Evolutionary conservation across 768 basidiomycete species (phyloP).

Genomic region (Russula earlei): DNA sequence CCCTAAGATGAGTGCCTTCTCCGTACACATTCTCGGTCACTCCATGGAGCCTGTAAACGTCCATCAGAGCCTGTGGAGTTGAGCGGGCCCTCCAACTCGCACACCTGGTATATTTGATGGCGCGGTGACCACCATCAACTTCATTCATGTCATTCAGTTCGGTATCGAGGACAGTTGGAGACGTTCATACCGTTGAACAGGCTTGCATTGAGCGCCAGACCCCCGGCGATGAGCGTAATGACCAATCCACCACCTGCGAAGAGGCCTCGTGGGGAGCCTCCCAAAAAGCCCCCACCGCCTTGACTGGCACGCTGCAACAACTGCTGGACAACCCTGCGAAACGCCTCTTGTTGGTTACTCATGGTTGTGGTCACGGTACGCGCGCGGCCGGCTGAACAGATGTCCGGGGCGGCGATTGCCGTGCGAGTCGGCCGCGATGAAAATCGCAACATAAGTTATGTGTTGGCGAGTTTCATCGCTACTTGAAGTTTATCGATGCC

Average conservation of each 20-base stretch:
- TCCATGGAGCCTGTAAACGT: constrained; percentile 58
- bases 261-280: constrained; percentile 40
- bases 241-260: constrained; percentile 68
- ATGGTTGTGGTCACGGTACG: constrained; percentile 28
- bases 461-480: too few species aligned
- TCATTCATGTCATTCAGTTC: not conserved
- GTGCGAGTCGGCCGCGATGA: too few species aligned
- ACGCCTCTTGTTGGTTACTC: constrained; percentile 57
- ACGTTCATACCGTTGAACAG: constrained; percentile 81
- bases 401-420: constrained; percentile 10
- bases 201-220: constrained; percentile 70
- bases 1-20: constrained; percentile 93
- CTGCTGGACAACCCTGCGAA: constrained; percentile 60
- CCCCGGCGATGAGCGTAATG: constrained; percentile 67
- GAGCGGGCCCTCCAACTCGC: constrained; percentile 16
- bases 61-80: not conserved
- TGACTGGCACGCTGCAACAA: constrained; percentile 38
- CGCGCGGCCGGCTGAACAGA: not conserved
- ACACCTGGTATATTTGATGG: constrained; percentile 94
- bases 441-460: too few species aligned
- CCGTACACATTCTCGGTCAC: constrained; percentile 71
- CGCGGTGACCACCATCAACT: constrained; percentile 99
- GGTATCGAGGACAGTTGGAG: not conserved
- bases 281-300: constrained; percentile 35
- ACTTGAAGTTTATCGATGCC: not conserved